These are phyloP conservation scores for Halteria grandinella DNA, from an alignment of 73 alveolate species.

Conservation along the genomic window DNA sequence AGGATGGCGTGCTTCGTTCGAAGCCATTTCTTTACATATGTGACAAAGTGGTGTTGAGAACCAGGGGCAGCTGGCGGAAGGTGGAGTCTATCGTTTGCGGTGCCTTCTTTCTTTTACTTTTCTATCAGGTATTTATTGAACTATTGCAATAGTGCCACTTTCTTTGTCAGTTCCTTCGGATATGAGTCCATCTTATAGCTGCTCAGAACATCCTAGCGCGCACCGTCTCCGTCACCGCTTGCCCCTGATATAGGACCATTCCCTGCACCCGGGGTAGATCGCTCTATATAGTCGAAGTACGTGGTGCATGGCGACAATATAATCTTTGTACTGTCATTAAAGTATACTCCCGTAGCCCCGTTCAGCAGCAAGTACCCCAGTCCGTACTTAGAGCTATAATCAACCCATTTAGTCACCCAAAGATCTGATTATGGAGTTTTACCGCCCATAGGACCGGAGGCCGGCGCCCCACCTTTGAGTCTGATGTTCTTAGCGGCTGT, in stretches of 20 bases:
- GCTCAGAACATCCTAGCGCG: neutral
- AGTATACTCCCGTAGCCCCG: conserved; percentile 88
- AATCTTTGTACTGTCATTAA: conserved; percentile 82
- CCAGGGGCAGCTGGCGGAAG: conserved; percentile 79
- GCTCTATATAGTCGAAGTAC: conserved; percentile 73
- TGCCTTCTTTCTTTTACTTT: conserved; percentile 80
- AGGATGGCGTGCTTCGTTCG: conserved; percentile 96
- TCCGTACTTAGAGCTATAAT: conserved; percentile 86
- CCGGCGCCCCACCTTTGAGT: neutral
- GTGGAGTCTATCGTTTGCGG: conserved; percentile 76
- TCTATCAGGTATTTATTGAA: conserved; percentile 63
- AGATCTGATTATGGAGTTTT: too few relatives aligned
- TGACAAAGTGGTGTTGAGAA: too few relatives aligned
- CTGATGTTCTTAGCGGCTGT: neutral
- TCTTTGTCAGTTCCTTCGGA: conserved; percentile 73
- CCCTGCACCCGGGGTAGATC: conserved; percentile 44
- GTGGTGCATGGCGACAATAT: conserved; percentile 76
- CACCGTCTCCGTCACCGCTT: too few relatives aligned
- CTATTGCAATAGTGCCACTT: conserved; percentile 71
- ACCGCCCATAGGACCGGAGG: too few relatives aligned
- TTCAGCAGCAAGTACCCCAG: conserved; percentile 83
- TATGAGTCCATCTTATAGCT: neutral
- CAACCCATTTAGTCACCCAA: conserved; percentile 91
- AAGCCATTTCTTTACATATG: conserved; percentile 98
- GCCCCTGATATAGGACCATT: too few relatives aligned